Base-by-base conservation (phyloP, 73 alveolate species). In the Durusdinium trenchii region DNA sequence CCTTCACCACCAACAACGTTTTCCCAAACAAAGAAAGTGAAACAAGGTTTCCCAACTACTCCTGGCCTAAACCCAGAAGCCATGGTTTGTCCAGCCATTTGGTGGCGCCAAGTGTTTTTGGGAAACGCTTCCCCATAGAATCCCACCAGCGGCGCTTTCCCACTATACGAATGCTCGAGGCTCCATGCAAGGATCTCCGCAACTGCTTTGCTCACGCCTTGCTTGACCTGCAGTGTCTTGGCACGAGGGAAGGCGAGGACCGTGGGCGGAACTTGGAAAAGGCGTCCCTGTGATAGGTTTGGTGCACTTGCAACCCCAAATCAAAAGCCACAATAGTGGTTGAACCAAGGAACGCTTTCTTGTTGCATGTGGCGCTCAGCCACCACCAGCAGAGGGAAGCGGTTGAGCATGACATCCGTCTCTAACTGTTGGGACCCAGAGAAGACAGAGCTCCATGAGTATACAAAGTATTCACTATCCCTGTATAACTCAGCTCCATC, bases 401-500 rank as follows among this genome's bases (percentile, higher is more conserved):
- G 23, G 69, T 81, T 46, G 35, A 81, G 67, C 91, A 81, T 30
- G 12, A 43, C 64, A 47, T 81, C 91, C 36, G 91, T 2, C 46
- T 32, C 42, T 20, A 81, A 6, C 43, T 28, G 6, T 12, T 69
- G 71, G 26, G 42, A 12, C 20, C 47, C 52, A 35, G 52, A 48
- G 46, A 81, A 81, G 67, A 46, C 52, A 10, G 69, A 46, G 14
- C 47, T 26, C 91, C 48, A 36, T 4, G 47, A 26, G 91, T 81
- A 81, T 18, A 42, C 48, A 35, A 14, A 81, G 32, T 7, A 81
- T 46, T 81, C 91, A 48, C 47, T 69, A 45, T 81, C 91, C 32
- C 91, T 36, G 67, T 23, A 81, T 10, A 81, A 23, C 43, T 81
- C 69, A 32, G 91, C 91, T 23, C 91, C 91, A 46, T 81, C 91